Conservation (phyloP, 1,139 yeast genomes). For the Suhomyces maxii region DNA sequence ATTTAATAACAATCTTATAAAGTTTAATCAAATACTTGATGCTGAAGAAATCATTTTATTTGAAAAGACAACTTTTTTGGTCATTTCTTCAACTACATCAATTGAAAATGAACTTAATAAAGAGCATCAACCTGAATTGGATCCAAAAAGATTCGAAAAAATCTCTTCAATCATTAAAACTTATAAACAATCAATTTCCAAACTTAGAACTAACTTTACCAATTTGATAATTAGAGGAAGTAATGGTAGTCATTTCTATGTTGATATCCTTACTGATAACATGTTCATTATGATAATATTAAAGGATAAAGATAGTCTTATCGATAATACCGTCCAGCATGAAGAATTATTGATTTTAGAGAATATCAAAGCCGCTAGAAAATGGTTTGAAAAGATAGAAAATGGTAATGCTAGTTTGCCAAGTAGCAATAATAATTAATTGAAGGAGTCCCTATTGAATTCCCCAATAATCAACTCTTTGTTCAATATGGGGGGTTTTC, state of each 20-base stretch:
- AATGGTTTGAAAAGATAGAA: constrained; percentile 65
- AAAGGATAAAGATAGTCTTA: constrained; percentile 33
- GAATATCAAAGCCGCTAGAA: constrained; percentile 66
- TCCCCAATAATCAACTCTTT: no score
- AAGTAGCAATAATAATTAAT: neutral
- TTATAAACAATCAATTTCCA: constrained; percentile 88
- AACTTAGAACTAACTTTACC: constrained; percentile 80
- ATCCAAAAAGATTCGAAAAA: constrained; percentile 92
- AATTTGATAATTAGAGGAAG: constrained; percentile 76
- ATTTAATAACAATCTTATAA: constrained; percentile 74
- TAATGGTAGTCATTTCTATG: constrained; percentile 62
- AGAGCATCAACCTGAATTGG: constrained; percentile 36
- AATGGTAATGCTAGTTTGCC: constrained; percentile 3
- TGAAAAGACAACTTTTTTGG: constrained; percentile 91
- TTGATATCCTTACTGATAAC: constrained; percentile 70
- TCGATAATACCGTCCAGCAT: constrained; percentile 38
- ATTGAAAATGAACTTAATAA: constrained; percentile 21
- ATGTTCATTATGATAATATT: constrained; percentile 75
- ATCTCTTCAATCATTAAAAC: constrained; percentile 92
- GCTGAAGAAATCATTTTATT: constrained; percentile 91
- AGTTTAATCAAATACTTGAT: constrained; percentile 71
- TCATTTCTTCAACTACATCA: constrained; percentile 70
- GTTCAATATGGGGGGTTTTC: no score
- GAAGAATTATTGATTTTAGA: constrained; percentile 66
- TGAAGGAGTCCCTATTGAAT: neutral